Base-by-base conservation (phyloP, 768 basidiomycete species). In the Clavaria fumosa region DNA sequence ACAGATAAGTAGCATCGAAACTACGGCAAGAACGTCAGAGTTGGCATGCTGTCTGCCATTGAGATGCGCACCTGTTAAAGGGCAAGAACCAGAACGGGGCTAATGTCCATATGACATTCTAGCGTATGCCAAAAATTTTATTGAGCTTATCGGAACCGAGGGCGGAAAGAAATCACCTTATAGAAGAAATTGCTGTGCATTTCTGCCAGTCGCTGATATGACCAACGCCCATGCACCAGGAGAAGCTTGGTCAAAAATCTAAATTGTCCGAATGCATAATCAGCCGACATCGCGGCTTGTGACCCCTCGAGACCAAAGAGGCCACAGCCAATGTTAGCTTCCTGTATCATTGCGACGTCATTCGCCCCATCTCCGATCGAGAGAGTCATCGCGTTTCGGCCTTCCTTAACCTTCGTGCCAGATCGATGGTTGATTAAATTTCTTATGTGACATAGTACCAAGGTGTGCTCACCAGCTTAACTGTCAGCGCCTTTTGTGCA, bases 101-200 rank as follows among this genome's bases (percentile, higher is more conserved):
- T 48, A 91, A 69, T 2, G 86, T 91, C 85, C 86, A 91, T 39
- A 90, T 79, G 40, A 91, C 81, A 50, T 84, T 88, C 82, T 85
- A 44, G 14, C 11, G 7, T 34, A 15, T 10, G 18, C 14, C 23
- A 47, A 26, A 14, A 4, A 41, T 17, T 26, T 33, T 20, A 28
- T 43, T 50, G 26, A 53, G 37, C 28, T 12, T 19, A 23, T 10
- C 7, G 7, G 21, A 4, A 31, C 17, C 30, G 5, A 23, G 2
- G 4, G 23, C 6, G 37, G 39, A 21, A 23, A 39, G 35, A 26
- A 31, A 64, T 35, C 27, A 85, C 84, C 73, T 97, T 97, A 70
- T 96, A 96, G 61, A 97, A 97, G 64, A 96, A 97, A 58, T 90
- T 95, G 49, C 78, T 78, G 47, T 91, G 85, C 89, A 96, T 93